Evolutionary conservation across 768 basidiomycete species (phyloP).

Genomic region (Pholiota conissans): DNA sequence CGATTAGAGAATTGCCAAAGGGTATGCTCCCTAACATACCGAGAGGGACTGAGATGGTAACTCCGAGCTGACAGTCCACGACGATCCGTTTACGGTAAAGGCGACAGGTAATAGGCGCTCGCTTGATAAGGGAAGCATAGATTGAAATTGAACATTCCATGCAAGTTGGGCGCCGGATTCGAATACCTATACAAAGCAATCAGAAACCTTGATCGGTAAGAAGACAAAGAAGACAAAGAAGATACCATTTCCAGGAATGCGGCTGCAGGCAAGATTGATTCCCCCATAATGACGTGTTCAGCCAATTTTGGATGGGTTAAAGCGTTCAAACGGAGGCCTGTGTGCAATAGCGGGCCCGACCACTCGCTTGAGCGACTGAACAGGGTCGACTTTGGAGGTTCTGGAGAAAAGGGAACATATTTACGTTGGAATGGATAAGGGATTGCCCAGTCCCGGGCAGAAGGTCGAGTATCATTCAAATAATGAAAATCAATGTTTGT

Average conservation of each 20-base stretch:
- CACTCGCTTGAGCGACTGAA: constrained; percentile 21
- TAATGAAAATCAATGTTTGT: constrained; percentile 31
- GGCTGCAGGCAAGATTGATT: constrained; percentile 47
- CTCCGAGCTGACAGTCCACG: neutral
- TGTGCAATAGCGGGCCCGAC: constrained; percentile 34
- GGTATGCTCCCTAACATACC: neutral
- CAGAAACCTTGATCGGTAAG: neutral
- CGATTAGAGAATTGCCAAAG: neutral
- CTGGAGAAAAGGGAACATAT: neutral
- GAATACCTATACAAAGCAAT: neutral
- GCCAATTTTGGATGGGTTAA: constrained; percentile 39
- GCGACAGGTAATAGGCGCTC: neutral
- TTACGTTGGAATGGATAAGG: constrained; percentile 24
- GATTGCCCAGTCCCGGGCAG: constrained; percentile 11
- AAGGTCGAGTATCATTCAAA: constrained; percentile 23
- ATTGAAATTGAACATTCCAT: neutral
- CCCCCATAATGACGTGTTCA: constrained; percentile 44
- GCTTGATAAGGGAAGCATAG: neutral
- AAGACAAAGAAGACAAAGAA: neutral
- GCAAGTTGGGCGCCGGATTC: neutral
- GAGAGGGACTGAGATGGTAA: neutral
- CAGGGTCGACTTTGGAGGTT: constrained; percentile 22
- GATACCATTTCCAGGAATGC: constrained; percentile 42
- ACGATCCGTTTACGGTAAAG: neutral
- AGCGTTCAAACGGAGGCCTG: constrained; percentile 33